Base-by-base conservation (phyloP, 2,329 filamentous ascomycete species). In the Lachnellula occidentalis region DNA sequence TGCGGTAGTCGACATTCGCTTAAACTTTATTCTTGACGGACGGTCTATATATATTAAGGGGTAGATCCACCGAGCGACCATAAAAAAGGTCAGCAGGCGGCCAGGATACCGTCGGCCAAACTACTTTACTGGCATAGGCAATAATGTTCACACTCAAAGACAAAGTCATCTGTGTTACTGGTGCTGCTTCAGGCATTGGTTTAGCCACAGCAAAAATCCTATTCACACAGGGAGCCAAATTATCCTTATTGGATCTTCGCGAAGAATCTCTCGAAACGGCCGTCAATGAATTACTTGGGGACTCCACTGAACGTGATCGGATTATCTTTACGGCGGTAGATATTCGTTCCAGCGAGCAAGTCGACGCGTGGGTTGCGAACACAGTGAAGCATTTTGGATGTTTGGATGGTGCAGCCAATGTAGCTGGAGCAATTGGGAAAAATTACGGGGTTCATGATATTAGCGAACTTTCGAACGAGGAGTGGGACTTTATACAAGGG, bases 141-240 rank as follows among this genome's bases (percentile, higher is more conserved):
- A 27, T 8, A 8, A 27, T 27, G 24, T 8, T 8, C 24, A 27
- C 5, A 8, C 24, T 72, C 11, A 39, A 50, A 21, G 73, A 69
- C 54, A 76, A 78, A 57, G 83, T 79, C 5, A 87, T 88, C 54
- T 77, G 92, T 51, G 89, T 94, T 70, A 92, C 87, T 0, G 89
- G 88, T 59, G 88, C 81, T 22, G 87, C 86, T 3, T 87, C 83
- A 7, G 87, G 89, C 24, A 85, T 92, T 55, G 88, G 88, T 14
- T 81, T 88, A 43, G 86, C 87, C 1, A 79, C 90, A 9, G 86
- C 87, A 3, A 81, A 83, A 65, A 47, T 61, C 12, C 54, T 62
- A 31, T 34, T 52, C 5, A 37, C 51, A 7, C 54, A 37, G 15
- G 59, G 59, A 3, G 61, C 61, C n/a, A 49, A 21, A 6, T 14